Evolutionary conservation across 1,284 basidiomycete genomes (phyloP).

Genomic region (Pseudozyma pruni): DNA sequence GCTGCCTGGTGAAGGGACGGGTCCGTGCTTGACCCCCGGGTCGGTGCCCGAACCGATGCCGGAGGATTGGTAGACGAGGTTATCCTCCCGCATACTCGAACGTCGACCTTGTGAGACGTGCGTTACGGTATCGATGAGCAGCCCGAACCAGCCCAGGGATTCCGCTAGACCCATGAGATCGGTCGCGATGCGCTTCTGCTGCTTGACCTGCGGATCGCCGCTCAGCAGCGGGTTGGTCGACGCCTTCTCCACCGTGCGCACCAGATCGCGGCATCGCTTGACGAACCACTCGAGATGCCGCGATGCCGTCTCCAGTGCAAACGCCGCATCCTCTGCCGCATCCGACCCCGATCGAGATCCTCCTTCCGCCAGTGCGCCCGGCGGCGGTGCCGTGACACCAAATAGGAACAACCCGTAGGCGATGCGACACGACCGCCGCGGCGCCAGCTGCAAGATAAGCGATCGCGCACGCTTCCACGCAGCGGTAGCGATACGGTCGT

Average conservation of each 20-base stretch:
- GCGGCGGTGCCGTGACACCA: conserved; percentile 45
- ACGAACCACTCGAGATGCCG: conserved; percentile 50
- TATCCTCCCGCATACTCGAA: conserved; percentile 43
- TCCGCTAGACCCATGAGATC: conserved; percentile 50
- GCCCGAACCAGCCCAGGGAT: conserved; percentile 47
- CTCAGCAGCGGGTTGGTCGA: conserved; percentile 34
- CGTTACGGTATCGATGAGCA: conserved; percentile 48
- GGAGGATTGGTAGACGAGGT: conserved; percentile 28
- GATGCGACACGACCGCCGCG: conserved; percentile 34
- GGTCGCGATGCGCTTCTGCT: conserved; percentile 31
- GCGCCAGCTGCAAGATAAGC: conserved; percentile 45
- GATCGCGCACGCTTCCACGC: conserved; percentile 49
- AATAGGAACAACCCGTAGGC: conserved; percentile 49
- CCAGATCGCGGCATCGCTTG: conserved; percentile 32
- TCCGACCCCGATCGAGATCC: conserved; percentile 35
- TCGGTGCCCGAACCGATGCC: conserved; percentile 41
- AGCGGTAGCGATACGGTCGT: conserved; percentile 47
- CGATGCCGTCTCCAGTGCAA: conserved; percentile 47
- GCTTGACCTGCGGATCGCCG: conserved; percentile 20
- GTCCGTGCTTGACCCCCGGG: conserved; percentile 25
- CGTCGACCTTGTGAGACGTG: conserved; percentile 41
- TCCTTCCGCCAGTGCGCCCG: conserved; percentile 39
- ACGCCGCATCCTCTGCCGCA: conserved; percentile 48
- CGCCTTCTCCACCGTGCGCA: conserved; percentile 36
- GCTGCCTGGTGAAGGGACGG: conserved; percentile 17